Evolutionary conservation across 345 rosid genomes (phyloP).

Genomic region (Litchi chinensis): DNA sequence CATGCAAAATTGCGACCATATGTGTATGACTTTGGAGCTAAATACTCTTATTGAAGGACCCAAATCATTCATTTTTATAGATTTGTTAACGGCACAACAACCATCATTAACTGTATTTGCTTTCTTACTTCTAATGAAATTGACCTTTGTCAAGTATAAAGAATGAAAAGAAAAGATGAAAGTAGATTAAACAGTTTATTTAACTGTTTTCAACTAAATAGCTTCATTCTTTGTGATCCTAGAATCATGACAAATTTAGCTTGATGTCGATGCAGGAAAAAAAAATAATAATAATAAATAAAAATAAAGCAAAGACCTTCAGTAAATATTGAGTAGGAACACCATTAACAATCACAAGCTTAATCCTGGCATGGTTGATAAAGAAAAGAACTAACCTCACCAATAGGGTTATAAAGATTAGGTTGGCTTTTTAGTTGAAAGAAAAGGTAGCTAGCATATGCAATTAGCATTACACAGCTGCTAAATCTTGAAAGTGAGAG

Average conservation of each 20-base stretch:
- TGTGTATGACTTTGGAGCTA: neutral
- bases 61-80: neutral
- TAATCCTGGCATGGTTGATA: neutral
- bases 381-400: constrained; percentile 50
- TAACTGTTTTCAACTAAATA: neutral
- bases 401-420: constrained; percentile 49
- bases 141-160: neutral
- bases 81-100: constrained; percentile 1
- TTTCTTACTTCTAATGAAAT: neutral
- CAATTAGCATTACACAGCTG: constrained; percentile 88
- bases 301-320: neutral
- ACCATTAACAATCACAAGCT: neutral
- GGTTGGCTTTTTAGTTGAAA: constrained; percentile 73
- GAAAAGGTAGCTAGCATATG: constrained; percentile 78
- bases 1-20: neutral
- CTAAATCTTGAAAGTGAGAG: constrained; percentile 93
- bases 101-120: neutral
- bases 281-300: neutral
- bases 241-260: neutral
- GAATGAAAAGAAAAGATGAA: neutral
- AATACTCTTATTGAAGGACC: neutral
- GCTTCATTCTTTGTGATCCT: neutral
- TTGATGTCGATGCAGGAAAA: too few species aligned
- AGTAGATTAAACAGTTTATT: neutral
- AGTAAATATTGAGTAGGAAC: constrained; percentile 1